Conservation (phyloP, 1,284 basidiomycete species). For the Microbotryum silenes-acaulis region DNA sequence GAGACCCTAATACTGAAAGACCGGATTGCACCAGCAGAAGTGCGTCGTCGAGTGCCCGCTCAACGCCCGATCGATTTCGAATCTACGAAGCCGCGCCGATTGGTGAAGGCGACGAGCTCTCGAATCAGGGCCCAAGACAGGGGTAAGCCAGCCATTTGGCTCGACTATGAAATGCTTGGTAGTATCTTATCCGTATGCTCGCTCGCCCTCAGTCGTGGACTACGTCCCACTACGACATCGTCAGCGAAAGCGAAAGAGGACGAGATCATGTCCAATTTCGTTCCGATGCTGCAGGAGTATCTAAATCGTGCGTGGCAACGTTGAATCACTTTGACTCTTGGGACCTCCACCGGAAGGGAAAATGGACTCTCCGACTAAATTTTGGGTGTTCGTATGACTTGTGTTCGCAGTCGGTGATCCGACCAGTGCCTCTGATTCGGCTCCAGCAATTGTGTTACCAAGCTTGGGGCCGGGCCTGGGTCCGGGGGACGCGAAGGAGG, state of each 20-base stretch:
- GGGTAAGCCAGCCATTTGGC: too few relatives aligned
- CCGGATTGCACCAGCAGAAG: too few relatives aligned
- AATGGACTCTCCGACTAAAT: not conserved
- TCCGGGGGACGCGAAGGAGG: conserved; percentile 1
- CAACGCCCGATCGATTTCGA: not conserved
- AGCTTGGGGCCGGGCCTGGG: not conserved
- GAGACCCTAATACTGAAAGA: too few relatives aligned
- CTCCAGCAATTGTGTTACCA: not conserved
- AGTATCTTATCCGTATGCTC: not conserved
- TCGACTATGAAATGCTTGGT: not conserved
- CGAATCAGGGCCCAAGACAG: too few relatives aligned
- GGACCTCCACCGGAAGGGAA: too few relatives aligned
- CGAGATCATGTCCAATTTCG: conserved; percentile 33
- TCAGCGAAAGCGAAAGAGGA: not conserved
- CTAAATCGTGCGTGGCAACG: conserved; percentile 24
- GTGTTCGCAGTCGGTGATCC: conserved; percentile 9
- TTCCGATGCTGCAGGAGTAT: conserved; percentile 35
- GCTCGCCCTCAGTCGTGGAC: not conserved
- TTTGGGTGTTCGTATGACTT: too few relatives aligned
- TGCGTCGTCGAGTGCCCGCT: too few relatives aligned
- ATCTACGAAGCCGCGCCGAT: not conserved
- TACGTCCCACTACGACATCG: too few relatives aligned
- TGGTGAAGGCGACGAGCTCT: not conserved
- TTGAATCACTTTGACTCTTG: too few relatives aligned
- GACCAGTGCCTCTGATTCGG: not conserved